A percentile compares a stretch with the other conserved stretches of the same genome.
These are phyloP conservation scores for Lachnum nothofagi DNA, from an alignment of 2,329 filamentous ascomycete species.

Conservation along the genomic window DNA sequence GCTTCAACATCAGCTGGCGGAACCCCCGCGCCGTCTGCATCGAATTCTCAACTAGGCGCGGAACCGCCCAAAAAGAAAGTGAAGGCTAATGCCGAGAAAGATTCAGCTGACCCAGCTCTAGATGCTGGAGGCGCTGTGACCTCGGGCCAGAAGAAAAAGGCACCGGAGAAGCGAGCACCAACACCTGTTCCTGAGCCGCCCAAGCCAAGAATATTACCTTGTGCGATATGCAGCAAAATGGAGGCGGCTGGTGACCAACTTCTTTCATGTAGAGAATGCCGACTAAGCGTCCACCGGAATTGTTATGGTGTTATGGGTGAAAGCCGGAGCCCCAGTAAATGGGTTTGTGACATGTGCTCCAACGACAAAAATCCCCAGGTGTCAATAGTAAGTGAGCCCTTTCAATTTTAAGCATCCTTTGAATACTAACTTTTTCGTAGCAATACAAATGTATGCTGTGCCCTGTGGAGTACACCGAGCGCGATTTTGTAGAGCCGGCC, in stretches of 20 bases:
- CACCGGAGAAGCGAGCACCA: constrained; percentile 58
- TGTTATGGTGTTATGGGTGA: constrained; percentile 83
- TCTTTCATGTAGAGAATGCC: constrained; percentile 78
- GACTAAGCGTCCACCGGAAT: constrained; percentile 81
- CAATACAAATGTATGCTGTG: constrained; percentile 92
- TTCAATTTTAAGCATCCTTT: constrained; percentile 21
- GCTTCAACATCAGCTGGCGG: constrained; percentile 21
- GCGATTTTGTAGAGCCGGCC: constrained; percentile 78
- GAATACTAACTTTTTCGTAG: constrained; percentile 37
- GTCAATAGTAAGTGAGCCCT: constrained; percentile 66
- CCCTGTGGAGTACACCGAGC: constrained; percentile 72
- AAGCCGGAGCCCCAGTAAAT: constrained; percentile 65
- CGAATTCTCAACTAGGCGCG: constrained; percentile 28
- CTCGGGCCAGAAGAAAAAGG: constrained; percentile 41
- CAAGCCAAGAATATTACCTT: constrained; percentile 72
- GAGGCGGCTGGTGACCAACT: constrained; percentile 68
- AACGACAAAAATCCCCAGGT: constrained; percentile 91
- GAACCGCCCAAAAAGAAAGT: constrained; percentile 63
- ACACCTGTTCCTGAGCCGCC: constrained; percentile 70
- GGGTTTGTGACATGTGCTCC: constrained; percentile 91
- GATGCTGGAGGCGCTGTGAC: constrained; percentile 36
- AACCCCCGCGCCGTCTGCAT: constrained; percentile 22
- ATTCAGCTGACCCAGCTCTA: constrained; percentile 41
- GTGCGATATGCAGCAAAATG: constrained; percentile 73
- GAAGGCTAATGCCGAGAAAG: constrained; percentile 50